Base-by-base conservation (phyloP, 805 yeast species). In the Saccharomycopsis microspora region DNA sequence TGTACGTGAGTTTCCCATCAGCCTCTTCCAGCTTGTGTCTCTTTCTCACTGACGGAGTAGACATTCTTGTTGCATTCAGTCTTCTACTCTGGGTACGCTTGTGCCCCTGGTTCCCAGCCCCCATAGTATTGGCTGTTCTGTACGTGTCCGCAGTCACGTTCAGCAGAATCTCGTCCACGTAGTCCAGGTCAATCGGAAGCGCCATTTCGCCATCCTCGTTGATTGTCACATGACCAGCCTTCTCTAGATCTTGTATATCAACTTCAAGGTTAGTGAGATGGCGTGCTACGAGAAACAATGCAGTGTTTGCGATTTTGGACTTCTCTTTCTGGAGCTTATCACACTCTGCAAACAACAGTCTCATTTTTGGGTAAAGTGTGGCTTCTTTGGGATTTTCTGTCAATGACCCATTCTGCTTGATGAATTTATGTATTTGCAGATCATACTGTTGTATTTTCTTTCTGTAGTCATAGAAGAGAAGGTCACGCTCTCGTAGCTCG, bases 331-430 rank as follows among this genome's bases (percentile, higher is more conserved):
- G 97, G 38, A 86, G 56, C 46, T 67, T 68, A 46, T 74, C 69
- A 5, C 82, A 79, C 42, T 69, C 65, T 36, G 71, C 71, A 67
- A 81, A 76, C 48, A 83, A 90, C 41, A 81, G 82, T 41, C 75
- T 72, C 5, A 89, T 82, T 56, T 80, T 81, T 31, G 75, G 71
- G 55, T 76, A 75, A 3, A 83, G 58, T 51, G 72, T 79, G 42
- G 69, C 76, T 59, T 90, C 98, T 54, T 86, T 83, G 1, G 96
- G 93, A 62, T 82, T 82, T 54, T 80, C 84, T 1, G 82, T 74
- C 40, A 82, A 64, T 1, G 96, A 82, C 1, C 97, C 96, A 63
- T 85, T 79, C 43, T 84, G 81, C 54, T 82, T 78, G 52, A 88
- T 84, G 61, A 77, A 82, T 60, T 87, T 88, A 59, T 85, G 95